Evolutionary conservation across 164 flowering plant species (phyloP).

Genomic region (Nymphaea colorata): DNA sequence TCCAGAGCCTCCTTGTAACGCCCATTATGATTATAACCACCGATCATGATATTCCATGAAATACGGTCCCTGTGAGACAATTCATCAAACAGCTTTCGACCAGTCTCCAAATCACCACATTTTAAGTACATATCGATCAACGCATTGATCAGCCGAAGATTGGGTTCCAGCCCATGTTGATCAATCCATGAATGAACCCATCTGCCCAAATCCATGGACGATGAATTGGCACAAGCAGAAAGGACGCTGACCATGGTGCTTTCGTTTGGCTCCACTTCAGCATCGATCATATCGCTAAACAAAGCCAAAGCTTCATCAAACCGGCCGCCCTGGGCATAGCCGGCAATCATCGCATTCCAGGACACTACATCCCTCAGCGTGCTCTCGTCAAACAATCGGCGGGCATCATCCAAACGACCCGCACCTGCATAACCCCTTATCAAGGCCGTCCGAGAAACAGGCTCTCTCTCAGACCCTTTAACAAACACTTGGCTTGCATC

Average conservation of each 20-base stretch:
- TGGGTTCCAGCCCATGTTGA: slow-evolving; percentile 32
- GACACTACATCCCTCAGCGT: slow-evolving; percentile 55
- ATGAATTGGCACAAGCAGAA: slow-evolving; percentile 63
- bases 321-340: slow-evolving; percentile 36
- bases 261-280: slow-evolving; percentile 33
- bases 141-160: slow-evolving; percentile 46
- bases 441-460: slow-evolving; percentile 58
- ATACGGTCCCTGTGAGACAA: slow-evolving; percentile 30
- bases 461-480: slow-evolving; percentile 37
- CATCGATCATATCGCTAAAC: slow-evolving; percentile 39
- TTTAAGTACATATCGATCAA: slow-evolving; percentile 76
- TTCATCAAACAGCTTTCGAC: slow-evolving; percentile 41
- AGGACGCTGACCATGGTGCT: slow-evolving; percentile 60
- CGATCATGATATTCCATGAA: slow-evolving; percentile 79
- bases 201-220: slow-evolving; percentile 38
- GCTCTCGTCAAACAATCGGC: slow-evolving; percentile 49
- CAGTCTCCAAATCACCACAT: slow-evolving; percentile 48
- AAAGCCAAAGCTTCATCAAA: slow-evolving; percentile 42
- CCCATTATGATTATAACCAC: slow-evolving; percentile 44
- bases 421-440: slow-evolving; percentile 38
- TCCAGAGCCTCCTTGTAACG: slow-evolving; percentile 42
- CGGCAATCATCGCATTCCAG: slow-evolving; percentile 83
- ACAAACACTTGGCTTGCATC: slow-evolving; percentile 54
- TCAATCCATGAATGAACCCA: slow-evolving; percentile 49
- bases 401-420: slow-evolving; percentile 53